Evolutionary conservation across 1,284 basidiomycete genomes (phyloP).

Genomic region (Puccinia hordei): DNA sequence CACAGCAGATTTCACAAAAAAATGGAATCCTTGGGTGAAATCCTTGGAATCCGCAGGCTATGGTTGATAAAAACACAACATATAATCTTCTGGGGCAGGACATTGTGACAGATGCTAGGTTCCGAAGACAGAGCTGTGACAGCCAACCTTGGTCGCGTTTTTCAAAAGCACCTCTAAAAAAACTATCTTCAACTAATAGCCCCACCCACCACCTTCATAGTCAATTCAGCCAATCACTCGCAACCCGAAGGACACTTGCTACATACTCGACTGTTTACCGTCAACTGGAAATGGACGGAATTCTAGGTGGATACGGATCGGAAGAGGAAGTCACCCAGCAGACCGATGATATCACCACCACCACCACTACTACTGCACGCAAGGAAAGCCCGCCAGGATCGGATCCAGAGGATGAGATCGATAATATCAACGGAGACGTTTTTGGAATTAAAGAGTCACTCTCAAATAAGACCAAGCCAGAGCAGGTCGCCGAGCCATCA

Average conservation of each 20-base stretch:
- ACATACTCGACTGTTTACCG: neutral
- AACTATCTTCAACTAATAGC: too few species aligned
- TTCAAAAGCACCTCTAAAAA: too few species aligned
- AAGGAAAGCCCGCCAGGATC: neutral
- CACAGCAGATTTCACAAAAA: neutral
- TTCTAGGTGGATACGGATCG: constrained; percentile 47
- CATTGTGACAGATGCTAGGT: too few species aligned
- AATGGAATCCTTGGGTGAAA: neutral
- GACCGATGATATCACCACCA: neutral
- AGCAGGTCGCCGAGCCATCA: neutral
- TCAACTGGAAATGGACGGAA: constrained; percentile 18
- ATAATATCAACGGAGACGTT: constrained; percentile 40
- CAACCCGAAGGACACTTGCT: too few species aligned
- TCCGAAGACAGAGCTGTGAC: neutral
- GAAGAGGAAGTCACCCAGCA: constrained; percentile 47
- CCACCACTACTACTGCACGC: neutral
- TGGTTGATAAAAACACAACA: too few species aligned
- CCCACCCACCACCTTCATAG: too few species aligned
- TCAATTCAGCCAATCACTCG: too few species aligned
- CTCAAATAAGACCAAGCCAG: constrained; percentile 8
- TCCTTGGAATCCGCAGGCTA: constrained; percentile 3
- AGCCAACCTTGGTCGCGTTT: too few species aligned
- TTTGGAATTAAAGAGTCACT: constrained; percentile 38
- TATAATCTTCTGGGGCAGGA: too few species aligned
- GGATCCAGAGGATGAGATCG: constrained; percentile 39